phyloP scores from a whole-genome alignment of 2,329 filamentous ascomycete species.

The Coccinonectria pachysandricola region DNA sequence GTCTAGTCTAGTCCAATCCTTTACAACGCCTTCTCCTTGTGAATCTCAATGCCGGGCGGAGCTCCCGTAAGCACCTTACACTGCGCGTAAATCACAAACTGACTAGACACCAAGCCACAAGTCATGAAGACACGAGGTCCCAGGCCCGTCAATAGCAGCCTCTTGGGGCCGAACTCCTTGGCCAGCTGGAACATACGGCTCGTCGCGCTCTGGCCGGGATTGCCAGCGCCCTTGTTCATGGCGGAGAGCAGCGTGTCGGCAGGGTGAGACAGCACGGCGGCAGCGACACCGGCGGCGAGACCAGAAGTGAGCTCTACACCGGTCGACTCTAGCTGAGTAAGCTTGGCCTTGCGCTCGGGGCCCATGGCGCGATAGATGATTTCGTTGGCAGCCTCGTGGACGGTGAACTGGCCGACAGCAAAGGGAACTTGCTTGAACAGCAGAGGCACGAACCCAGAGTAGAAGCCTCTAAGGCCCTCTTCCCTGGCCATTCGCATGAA shows the following conservation, averaged over 20 bases:
- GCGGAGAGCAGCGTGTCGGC: conserved; percentile 56
- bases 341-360: conserved; percentile 51
- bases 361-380: conserved; percentile 61
- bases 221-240: conserved; percentile 45
- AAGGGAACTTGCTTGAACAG: conserved; percentile 87
- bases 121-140: conserved; percentile 44
- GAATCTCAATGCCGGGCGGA: conserved; percentile 41
- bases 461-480: conserved; percentile 74
- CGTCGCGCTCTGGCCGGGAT: conserved; percentile 36
- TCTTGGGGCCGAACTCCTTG: conserved; percentile 38
- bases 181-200: conserved; percentile 42
- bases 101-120: conserved; percentile 39
- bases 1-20: no score
- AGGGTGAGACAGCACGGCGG: conserved; percentile 80
- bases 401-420: conserved; percentile 89
- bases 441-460: conserved; percentile 81
- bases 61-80: conserved; percentile 43
- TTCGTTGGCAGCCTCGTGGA: conserved; percentile 82
- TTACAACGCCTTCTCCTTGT: conserved; percentile 32
- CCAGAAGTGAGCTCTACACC: conserved; percentile 78
- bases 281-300: conserved; percentile 78
- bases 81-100: conserved; percentile 46
- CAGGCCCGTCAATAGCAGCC: conserved; percentile 36
- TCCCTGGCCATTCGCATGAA: conserved; percentile 66
- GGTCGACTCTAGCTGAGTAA: conserved; percentile 64